Evolutionary conservation across 116 monocot genomes (phyloP).

Genomic region (Papilionanthe hybrid): DNA sequence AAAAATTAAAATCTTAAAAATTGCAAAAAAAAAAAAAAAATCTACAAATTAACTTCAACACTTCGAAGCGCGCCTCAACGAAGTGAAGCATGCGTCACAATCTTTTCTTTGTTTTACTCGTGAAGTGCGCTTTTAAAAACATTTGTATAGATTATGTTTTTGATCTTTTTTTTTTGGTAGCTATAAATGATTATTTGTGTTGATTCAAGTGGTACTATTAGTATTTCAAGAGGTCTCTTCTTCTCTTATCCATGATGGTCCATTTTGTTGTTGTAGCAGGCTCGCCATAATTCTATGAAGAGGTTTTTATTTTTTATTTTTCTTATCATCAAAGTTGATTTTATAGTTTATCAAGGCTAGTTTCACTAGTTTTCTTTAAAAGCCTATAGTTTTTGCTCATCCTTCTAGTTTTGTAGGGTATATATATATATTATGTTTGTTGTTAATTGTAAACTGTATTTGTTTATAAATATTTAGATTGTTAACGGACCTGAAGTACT

Average conservation of each 20-base stretch:
- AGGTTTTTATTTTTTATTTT: too few relatives aligned
- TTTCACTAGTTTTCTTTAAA: background rate
- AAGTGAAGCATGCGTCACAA: too few relatives aligned
- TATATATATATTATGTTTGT: background rate
- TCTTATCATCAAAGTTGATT: background rate
- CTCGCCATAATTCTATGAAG: too few relatives aligned
- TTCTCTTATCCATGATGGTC: too few relatives aligned
- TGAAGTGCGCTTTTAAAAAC: too few relatives aligned
- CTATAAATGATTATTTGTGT: background rate
- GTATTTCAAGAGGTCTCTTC: background rate
- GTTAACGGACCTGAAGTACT: slow-evolving; percentile 99
- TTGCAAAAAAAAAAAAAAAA: too few relatives aligned
- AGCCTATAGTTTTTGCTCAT: background rate
- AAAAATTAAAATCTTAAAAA: too few relatives aligned
- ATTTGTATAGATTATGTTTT: background rate
- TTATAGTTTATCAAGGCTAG: background rate
- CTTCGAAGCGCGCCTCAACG: too few relatives aligned
- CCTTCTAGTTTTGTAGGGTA: background rate
- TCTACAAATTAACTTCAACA: too few relatives aligned
- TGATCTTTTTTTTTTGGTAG: background rate
- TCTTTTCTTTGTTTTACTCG: too few relatives aligned
- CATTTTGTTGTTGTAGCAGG: too few relatives aligned
- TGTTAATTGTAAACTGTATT: background rate
- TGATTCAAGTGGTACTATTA: background rate
- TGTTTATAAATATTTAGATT: slow-evolving; percentile 48